Evolutionary conservation across 495 filamentous ascomycete genomes (phyloP).

Genomic region (Tuber magnatum): DNA sequence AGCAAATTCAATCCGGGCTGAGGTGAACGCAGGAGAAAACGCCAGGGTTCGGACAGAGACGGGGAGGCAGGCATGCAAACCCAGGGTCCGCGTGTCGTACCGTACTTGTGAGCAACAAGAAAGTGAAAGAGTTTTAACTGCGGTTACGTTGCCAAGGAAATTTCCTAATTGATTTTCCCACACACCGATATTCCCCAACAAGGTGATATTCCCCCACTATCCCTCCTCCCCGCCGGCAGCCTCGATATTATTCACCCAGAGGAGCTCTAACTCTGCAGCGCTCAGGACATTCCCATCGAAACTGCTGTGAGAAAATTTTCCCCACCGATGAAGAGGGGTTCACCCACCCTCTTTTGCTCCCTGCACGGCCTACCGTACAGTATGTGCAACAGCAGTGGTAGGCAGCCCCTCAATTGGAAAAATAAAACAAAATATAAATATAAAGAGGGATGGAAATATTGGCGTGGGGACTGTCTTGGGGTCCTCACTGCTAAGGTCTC

Average conservation of each 20-base stretch:
- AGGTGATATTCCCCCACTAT: not conserved
- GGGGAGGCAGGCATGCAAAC: not conserved
- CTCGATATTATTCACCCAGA: not conserved
- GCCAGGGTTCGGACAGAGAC: slow-evolving; percentile 2
- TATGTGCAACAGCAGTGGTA: not conserved
- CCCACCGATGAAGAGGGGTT: not conserved
- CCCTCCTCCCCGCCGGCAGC: not conserved
- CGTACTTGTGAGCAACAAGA: not conserved
- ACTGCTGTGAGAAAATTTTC: not conserved
- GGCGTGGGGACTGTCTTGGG: not conserved
- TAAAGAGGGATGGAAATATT: not conserved
- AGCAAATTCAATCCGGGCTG: not conserved
- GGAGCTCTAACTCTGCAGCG: not conserved
- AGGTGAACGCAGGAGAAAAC: not conserved
- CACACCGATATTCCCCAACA: not conserved
- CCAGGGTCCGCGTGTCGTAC: not conserved
- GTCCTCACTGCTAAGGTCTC: not conserved
- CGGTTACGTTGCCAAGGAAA: not conserved
- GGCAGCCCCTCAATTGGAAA: not conserved
- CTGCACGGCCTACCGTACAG: not conserved
- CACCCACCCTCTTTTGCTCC: not conserved
- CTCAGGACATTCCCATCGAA: not conserved
- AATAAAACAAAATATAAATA: not conserved
- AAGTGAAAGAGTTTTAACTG: not conserved
- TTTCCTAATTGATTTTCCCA: not conserved